Base-by-base conservation (phyloP, 2,329 filamentous ascomycete species). In the Sarocladiaceae sp. region DNA sequence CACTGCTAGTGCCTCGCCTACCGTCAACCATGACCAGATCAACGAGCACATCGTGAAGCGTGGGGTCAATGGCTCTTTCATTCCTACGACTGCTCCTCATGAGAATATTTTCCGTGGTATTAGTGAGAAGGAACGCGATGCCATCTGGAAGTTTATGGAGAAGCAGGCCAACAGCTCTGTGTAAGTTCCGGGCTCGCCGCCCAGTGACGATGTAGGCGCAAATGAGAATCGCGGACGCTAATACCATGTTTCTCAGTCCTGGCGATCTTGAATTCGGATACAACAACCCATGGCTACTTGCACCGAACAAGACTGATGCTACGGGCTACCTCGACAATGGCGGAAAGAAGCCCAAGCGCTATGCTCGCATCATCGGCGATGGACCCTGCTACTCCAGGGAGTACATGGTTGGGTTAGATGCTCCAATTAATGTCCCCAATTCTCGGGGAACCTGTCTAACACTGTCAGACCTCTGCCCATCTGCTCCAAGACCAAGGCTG, bases 271-370 rank as follows among this genome's bases (percentile, higher is more conserved):
- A 22, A 11, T 51, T 39, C 26, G 46, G 17, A 20, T 22, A 25
- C 6, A 7, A 22, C n/a, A 7, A n/a, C 7, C 13, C 25, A 23
- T 53, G 52, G 47, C 40, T 53, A 47, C 26, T 53, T 35, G n/a
- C 47, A 13, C 52, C 52, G 2, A 53, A 53, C 23, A 53, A 53
- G 48, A 53, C 52, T 10, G 52, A 53, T 13, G 52, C 52, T 10
- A 46, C 39, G 10, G 35, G 47, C 18, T 53, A 53, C 37, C 48
- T 53, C 20, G 48, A 53, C 31, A 36, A 33, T 12, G 18, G 33
- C 25, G 52, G 35, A 12, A 33, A 23, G 15, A 51, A 51, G 18
- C 52, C 52, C 18, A 22, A 47, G 13, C 37, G 52, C 12, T 53
- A 44, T 33, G 52, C 36, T 17, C 46, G 52, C n/a, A 23, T 18